A percentile compares a stretch with the other conserved stretches of the same genome.
Conservation (phyloP, 2,329 filamentous ascomycete species). For the Monosporascus cannonballus region DNA sequence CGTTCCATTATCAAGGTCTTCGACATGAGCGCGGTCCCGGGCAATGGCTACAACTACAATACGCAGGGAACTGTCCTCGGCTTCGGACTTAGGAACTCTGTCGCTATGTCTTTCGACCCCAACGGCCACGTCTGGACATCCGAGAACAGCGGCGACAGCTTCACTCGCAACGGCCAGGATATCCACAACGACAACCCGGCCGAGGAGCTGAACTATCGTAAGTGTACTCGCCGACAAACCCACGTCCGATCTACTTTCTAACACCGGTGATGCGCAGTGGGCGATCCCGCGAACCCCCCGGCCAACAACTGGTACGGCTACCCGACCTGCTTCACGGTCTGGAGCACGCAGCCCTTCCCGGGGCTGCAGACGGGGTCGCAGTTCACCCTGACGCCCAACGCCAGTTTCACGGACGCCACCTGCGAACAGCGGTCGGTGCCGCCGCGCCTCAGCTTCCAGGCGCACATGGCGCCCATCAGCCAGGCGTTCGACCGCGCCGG, state of each 20-base stretch:
- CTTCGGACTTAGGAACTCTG: constrained; percentile 61
- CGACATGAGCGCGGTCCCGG: constrained; percentile 17
- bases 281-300: constrained; percentile 44
- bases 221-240: constrained; percentile 2
- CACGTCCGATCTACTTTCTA: background rate
- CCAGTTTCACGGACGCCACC: constrained; percentile 23
- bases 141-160: constrained; percentile 58
- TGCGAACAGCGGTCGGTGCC: constrained; percentile 18
- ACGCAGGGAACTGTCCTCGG: constrained; percentile 28
- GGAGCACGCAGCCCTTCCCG: constrained; percentile 35
- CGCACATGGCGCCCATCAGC: constrained; percentile 59
- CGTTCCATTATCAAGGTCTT: constrained; percentile 50
- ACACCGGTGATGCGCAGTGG: constrained; percentile 27
- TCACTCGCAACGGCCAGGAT: constrained; percentile 40
- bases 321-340: constrained; percentile 38
- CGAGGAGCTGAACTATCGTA: constrained; percentile 57
- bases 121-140: constrained; percentile 43
- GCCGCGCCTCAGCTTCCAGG: constrained; percentile 44
- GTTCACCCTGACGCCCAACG: constrained; percentile 26
- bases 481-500: constrained; percentile 53
- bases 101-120: constrained; percentile 36
- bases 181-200: constrained; percentile 58
- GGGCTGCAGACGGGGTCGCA: constrained; percentile 27
- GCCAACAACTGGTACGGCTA: constrained; percentile 52
- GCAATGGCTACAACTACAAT: constrained; percentile 33